A percentile compares a stretch with the other conserved stretches of the same genome.
Conservation (phyloP, 2,329 filamentous ascomycete species). For the Colletotrichum higginsianum region DNA sequence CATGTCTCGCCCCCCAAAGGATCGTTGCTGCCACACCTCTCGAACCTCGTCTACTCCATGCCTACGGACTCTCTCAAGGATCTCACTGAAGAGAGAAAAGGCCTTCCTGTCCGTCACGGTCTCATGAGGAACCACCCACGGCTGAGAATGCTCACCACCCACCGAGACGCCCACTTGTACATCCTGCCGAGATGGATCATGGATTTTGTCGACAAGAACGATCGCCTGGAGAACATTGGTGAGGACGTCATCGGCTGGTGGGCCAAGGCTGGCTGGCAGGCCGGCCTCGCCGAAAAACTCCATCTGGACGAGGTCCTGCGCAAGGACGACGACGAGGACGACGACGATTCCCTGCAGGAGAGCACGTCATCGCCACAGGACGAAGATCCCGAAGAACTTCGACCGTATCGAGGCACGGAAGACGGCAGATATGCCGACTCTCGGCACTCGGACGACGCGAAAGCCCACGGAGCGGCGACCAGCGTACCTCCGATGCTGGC, state of each 20-base stretch:
- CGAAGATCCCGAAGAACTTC: slow-evolving; percentile 42
- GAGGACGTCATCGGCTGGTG: slow-evolving; percentile 96
- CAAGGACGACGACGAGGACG: slow-evolving; percentile 56
- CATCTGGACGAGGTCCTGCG: slow-evolving; percentile 78
- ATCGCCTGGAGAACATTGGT: slow-evolving; percentile 87
- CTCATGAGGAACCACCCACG: slow-evolving; percentile 82
- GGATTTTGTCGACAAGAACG: slow-evolving; percentile 84
- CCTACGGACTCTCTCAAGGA: slow-evolving; percentile 93
- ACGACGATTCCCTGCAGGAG: slow-evolving; percentile 52
- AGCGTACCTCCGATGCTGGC: slow-evolving; percentile 81
- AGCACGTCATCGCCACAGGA: slow-evolving; percentile 48
- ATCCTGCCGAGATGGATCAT: slow-evolving; percentile 94
- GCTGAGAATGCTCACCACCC: slow-evolving; percentile 84
- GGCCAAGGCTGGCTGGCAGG: slow-evolving; percentile 95
- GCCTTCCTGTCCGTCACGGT: slow-evolving; percentile 81
- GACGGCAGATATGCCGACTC: slow-evolving; percentile 24
- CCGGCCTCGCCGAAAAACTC: slow-evolving; percentile 83
- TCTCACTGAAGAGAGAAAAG: slow-evolving; percentile 81
- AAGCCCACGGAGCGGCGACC: slow-evolving; percentile 45
- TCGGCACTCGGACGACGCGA: slow-evolving; percentile 43
- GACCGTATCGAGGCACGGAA: slow-evolving; percentile 27
- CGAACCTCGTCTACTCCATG: slow-evolving; percentile 87
- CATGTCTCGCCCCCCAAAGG: slow-evolving; percentile 63
- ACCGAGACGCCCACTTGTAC: slow-evolving; percentile 95
- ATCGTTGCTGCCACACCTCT: slow-evolving; percentile 77